Base-by-base conservation (phyloP, 441 rosid genomes). In the Sinapis alba region DNA sequence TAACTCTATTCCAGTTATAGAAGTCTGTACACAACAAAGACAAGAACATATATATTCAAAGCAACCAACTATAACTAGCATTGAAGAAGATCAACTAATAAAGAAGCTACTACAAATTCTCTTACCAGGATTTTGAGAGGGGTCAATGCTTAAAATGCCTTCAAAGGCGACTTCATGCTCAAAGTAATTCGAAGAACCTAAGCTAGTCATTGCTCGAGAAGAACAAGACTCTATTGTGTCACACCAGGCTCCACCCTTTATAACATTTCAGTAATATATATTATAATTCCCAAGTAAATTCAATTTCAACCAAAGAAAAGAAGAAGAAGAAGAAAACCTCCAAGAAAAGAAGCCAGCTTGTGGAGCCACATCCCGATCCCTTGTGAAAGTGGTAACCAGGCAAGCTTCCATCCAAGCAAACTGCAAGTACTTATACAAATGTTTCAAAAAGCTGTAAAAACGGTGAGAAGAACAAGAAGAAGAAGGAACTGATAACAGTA, bases 231-330 rank as follows among this genome's bases (percentile, higher is more conserved):
- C 85, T 26, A 84, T 34, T 10, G 92, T 71, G 69, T 84, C 78
- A 67, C 97, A 94, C 98, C 98, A 94, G 9, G 97, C 96, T 79
- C 97, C 98, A 19, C 99, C 99, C 97, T 93, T 7, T 68, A 20
- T 24, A 30, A 7, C 18, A 70, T 32, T 7, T 3, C 59, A 70
- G 41, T 43, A 71, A n/a, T 41, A 78, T 28, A 41, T 6, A 38
- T 16, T 18, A 3, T 1, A 32, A 15, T 32, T 21, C 27, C 65
- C 58, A 58, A 77, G 5, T 5, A 58, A 23, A 65, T 26, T 53
- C 9, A 47, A 12, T 16, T 15, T 24, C 27, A 68, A 53, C 1
- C 1, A 30, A 43, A 5, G 0, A 11, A 10, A 32, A 32, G 8
- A 32, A 32, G 36, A 9, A 78, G 36, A 32, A 32, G 8, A 32